Base-by-base conservation (phyloP, 2,329 filamentous ascomycete genomes). In the Colletotrichum sublineola region DNA sequence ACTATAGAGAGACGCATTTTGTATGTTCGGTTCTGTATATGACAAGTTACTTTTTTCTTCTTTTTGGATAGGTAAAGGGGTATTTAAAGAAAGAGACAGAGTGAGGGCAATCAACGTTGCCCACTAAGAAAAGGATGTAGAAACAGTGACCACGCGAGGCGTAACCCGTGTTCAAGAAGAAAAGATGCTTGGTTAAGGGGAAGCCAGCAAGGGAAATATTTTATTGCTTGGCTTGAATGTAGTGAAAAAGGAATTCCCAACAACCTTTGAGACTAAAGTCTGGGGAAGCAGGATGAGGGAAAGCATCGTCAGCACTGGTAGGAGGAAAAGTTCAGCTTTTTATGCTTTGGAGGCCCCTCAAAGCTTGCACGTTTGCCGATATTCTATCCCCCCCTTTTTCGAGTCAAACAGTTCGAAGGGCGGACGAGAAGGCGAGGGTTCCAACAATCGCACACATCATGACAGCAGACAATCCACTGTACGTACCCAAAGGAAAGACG, bases 1-100 rank as follows among this genome's bases (percentile, higher is more conserved):
- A 56, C 38, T 64, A 70, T 11, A 53, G 70, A 73, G 11, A 73
- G 66, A 60, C 70, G 70, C 70, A 73, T 73, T 7, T 33, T 65
- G 6, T 33, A 24, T 36, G 18, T 14, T 9, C 29, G 12, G 7
- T 11, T 12, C 20, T 14, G 46, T 38, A 38, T 55, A 7, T 24
- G 24, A 24, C 36, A 29, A 31, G 20, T 46, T 18, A 5, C 5
- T 24, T 33, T 3, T 29, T 36, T 36, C 33, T 53, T 7, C 2
- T 29, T 29, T 4, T 24, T 3, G 15, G 14, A 66, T n/a, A 24
- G 20, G 4, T n/a, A 7, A 2, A n/a, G 7, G 40, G n/a, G 31
- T 33, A 9, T 20, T 15, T 18, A n/a, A 40, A 40, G 8, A 18
- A 36, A 33, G 40, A 38, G 9, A 58, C 36, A 36, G 18, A 36